Conservation (phyloP, 1,139 yeast species). For the Geotrichum siamense region DNA sequence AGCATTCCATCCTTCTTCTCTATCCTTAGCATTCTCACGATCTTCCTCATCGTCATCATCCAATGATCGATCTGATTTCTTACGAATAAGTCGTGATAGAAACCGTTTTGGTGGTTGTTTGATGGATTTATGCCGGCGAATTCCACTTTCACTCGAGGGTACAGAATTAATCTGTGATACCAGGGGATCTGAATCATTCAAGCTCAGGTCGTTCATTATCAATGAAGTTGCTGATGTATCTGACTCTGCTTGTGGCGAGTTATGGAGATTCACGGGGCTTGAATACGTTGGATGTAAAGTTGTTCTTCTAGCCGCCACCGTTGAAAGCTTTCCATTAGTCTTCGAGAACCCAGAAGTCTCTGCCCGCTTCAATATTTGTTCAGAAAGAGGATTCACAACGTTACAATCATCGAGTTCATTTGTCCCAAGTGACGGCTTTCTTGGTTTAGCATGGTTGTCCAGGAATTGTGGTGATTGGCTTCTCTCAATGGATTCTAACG, state of each 20-base stretch:
- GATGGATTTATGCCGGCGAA: too few species aligned
- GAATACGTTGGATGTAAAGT: background rate
- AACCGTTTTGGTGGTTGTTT: constrained; percentile 1
- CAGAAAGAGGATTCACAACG: constrained; percentile 10
- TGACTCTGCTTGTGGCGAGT: too few species aligned
- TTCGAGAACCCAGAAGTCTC: background rate
- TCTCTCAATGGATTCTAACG: background rate
- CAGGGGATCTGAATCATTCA: too few species aligned
- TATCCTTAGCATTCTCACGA: constrained; percentile 1
- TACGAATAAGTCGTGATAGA: constrained; percentile 2
- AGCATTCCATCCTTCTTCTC: constrained; percentile 35
- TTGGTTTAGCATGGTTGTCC: background rate
- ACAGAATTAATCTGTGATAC: too few species aligned
- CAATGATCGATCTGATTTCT: background rate
- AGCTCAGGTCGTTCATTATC: too few species aligned
- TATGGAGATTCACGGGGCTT: background rate
- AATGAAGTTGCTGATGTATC: too few species aligned
- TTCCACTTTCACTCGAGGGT: too few species aligned
- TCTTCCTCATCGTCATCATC: constrained; percentile 13
- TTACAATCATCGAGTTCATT: constrained; percentile 1
- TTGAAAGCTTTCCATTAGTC: background rate
- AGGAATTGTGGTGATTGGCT: background rate
- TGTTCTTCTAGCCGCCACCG: background rate
- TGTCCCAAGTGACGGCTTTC: too few species aligned
- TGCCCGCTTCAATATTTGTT: constrained; percentile 11